Evolutionary conservation across 306 rosid species (phyloP).

Genomic region (Dryas octopetala): DNA sequence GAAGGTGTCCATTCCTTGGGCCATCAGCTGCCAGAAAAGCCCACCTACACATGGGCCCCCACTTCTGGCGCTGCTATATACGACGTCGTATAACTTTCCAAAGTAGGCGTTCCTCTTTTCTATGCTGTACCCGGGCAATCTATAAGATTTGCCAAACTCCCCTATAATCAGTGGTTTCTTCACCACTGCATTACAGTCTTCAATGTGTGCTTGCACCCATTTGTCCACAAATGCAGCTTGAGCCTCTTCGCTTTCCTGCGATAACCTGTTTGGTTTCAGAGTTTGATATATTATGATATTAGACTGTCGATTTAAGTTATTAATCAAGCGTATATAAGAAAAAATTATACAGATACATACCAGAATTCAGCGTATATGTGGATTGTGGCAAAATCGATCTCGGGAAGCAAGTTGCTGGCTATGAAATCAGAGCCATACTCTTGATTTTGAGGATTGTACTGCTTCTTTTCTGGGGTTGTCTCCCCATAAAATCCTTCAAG

Average conservation of each 20-base stretch:
- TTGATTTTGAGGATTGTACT: slow-evolving; percentile 46
- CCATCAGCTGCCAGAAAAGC: slow-evolving; percentile 53
- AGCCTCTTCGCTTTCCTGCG: slow-evolving; percentile 26
- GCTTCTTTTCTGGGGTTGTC: slow-evolving; percentile 42
- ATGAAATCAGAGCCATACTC: slow-evolving; percentile 58
- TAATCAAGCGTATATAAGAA: too few species aligned
- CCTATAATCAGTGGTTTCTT: slow-evolving; percentile 34
- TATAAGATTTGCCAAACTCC: slow-evolving; percentile 52
- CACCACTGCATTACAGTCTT: slow-evolving; percentile 19
- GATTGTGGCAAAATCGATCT: slow-evolving; percentile 55
- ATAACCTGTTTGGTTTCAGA: slow-evolving; percentile 30
- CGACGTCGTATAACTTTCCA: slow-evolving; percentile 30
- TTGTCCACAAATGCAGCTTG: slow-evolving; percentile 40
- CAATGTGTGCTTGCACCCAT: slow-evolving; percentile 22
- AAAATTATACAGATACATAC: slow-evolving; percentile 12
- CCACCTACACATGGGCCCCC: slow-evolving; percentile 46
- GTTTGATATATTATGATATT: too few species aligned
- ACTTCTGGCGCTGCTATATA: slow-evolving; percentile 32
- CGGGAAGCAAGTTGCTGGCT: slow-evolving; percentile 34
- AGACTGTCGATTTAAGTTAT: too few species aligned
- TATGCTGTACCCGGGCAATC: slow-evolving; percentile 26
- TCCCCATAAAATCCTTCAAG: slow-evolving; percentile 75
- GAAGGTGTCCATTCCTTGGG: slow-evolving; percentile 45
- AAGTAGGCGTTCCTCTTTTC: slow-evolving; percentile 34
- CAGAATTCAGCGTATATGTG: slow-evolving; percentile 62